Base-by-base conservation (phyloP, 805 yeast genomes). In the Zygotorulaspora florentina region DNA sequence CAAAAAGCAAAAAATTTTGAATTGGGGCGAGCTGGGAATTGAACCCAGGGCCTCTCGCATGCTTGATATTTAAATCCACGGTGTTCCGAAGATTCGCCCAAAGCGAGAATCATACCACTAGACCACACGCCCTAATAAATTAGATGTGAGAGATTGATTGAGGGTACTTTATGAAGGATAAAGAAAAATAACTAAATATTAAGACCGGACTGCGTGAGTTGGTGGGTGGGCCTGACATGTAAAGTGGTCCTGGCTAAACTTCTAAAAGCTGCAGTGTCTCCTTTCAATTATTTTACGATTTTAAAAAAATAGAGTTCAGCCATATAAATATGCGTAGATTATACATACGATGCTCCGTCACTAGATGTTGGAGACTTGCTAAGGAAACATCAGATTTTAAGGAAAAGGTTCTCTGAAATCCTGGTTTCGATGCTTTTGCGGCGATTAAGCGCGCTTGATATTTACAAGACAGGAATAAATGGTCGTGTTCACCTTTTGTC, bases 11-110 rank as follows among this genome's bases (percentile, higher is more conserved):
- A 20, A 20, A 20, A 20, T 20, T n/a, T n/a, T 20, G 7, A 51
- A 48, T 53, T 25, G 68, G 69, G 68, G 67, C 69, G 63, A 56
- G 62, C 78, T 71, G 79, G 78, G 78, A 74, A 73, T 74, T 73
- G 78, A 74, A 74, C 78, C 79, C 79, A 71, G 79, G 79, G 77
- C 79, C 78, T 74, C 78, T 73, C 78, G 75, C 78, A 75, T 59
- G 53, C 55, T 56, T 58, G 40, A 23, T 37, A 43, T 45, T 43
- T 46, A 35, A 45, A 42, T 43, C 46, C 46, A 33, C 51, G 41
- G 53, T 49, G 36, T 43, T 12, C 47, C 46, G 46, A 40, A 38
- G 43, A 46, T 47, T 52, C 52, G 53, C 66, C 66, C 66, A 64
- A 64, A 64, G 66, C 66, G 66, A 62, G 67, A 63, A 64, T 62